Percentiles rank a stretch among this genome's conserved stretches.
phyloP scores from a whole-genome alignment of 495 filamentous ascomycete species.

The Amorphotheca resinae region DNA sequence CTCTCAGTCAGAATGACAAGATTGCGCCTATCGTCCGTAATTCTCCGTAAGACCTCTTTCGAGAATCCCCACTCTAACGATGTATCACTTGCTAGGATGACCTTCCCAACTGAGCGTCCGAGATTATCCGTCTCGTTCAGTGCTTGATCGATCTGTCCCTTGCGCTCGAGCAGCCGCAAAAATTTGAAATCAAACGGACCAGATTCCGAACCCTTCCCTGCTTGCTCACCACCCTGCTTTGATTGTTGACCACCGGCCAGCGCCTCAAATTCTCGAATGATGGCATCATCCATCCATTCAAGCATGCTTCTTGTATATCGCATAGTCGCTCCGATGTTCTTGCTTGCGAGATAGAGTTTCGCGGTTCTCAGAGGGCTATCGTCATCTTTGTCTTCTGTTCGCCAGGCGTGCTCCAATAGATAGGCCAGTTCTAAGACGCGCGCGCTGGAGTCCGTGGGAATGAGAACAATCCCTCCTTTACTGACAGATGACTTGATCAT shows the following conservation, averaged over 20 bases:
- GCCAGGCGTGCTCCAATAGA: constrained; percentile 84
- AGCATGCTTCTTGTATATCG: constrained; percentile 85
- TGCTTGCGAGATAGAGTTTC: constrained; percentile 71
- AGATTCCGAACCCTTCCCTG: constrained; percentile 34
- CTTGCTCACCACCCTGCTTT: constrained; percentile 27
- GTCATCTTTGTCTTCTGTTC: constrained; percentile 41
- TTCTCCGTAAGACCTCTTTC: constrained; percentile 59
- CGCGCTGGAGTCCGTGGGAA: constrained; percentile 90
- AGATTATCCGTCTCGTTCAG: constrained; percentile 27
- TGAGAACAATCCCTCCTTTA: constrained; percentile 84
- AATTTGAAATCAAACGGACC: constrained; percentile 87
- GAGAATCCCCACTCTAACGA: constrained; percentile 95
- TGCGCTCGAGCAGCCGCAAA: constrained; percentile 66
- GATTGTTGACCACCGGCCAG: constrained; percentile 31
- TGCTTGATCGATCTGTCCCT: constrained; percentile 59
- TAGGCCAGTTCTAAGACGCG: constrained; percentile 89
- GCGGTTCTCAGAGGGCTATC: constrained; percentile 54
- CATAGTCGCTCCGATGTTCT: constrained; percentile 70
- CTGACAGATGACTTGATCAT: constrained; percentile 65
- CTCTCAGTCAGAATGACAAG: constrained; percentile 75
- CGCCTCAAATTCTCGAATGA: constrained; percentile 82
- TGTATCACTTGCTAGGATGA: constrained; percentile 83
- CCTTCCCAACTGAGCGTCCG: constrained; percentile 38
- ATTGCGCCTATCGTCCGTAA: constrained; percentile 67
- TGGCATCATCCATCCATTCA: constrained; percentile 97